Percentiles rank a stretch among this genome's conserved stretches.
These are phyloP conservation scores for Xylaria acuta DNA, from an alignment of 495 filamentous ascomycete genomes.

Conservation along the genomic window DNA sequence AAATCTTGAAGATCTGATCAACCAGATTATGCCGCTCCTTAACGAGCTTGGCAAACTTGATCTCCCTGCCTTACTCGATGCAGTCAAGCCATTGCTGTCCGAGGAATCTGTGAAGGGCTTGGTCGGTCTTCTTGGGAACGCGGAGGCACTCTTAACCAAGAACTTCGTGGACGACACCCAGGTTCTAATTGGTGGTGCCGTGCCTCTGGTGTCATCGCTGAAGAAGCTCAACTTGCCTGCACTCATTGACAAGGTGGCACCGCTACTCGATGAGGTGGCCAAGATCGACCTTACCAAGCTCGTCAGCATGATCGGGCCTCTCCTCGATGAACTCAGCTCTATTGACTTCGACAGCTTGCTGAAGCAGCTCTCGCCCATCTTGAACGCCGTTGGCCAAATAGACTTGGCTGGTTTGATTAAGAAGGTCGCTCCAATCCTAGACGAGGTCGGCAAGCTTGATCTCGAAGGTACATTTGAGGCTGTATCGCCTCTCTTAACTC, in stretches of 20 bases:
- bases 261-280: constrained; percentile 44
- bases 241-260: constrained; percentile 45
- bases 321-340: constrained; percentile 47
- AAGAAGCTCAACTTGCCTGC: constrained; percentile 46
- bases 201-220: constrained; percentile 43
- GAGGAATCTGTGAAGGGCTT: constrained; percentile 47
- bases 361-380: constrained; percentile 45
- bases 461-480: constrained; percentile 36
- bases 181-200: constrained; percentile 40
- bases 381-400: constrained; percentile 44
- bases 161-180: constrained; percentile 52
- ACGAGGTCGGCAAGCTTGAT: constrained; percentile 53
- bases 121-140: constrained; percentile 48
- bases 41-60: constrained; percentile 47
- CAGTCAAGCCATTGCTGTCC: constrained; percentile 45
- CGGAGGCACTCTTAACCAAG: constrained; percentile 48
- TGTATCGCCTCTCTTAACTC: constrained; percentile 39
- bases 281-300: constrained; percentile 39
- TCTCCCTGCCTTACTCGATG: constrained; percentile 41
- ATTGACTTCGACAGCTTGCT: constrained; percentile 50
- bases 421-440: constrained; percentile 50
- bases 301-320: constrained; percentile 41
- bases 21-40: constrained; percentile 46
- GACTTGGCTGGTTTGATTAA: constrained; percentile 53
- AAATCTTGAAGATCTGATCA: constrained; percentile 42